phyloP scores from a whole-genome alignment of 345 rosid genomes.

The Sisymbrium altissimum region DNA sequence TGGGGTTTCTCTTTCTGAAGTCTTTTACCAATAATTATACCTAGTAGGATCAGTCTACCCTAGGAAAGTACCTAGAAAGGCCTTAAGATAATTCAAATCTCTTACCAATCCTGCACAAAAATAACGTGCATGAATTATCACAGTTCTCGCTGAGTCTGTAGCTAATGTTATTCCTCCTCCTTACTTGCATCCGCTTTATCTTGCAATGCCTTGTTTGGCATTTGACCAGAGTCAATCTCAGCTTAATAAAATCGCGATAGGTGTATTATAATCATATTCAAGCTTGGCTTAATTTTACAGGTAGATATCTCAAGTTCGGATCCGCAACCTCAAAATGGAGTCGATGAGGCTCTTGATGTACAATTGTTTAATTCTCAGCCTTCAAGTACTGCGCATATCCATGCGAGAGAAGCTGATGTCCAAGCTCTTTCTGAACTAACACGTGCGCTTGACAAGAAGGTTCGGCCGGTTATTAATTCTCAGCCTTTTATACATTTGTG shows the following conservation, averaged over 20 bases:
- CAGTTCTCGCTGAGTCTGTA: slow-evolving; percentile 1
- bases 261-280: slow-evolving; percentile 1
- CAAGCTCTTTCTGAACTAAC: slow-evolving; percentile 57
- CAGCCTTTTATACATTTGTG: slow-evolving; percentile 7
- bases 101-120: background rate
- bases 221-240: background rate
- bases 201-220: slow-evolving; percentile 15
- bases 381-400: slow-evolving; percentile 39
- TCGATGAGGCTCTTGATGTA: slow-evolving; percentile 33
- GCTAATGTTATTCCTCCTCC: slow-evolving; percentile 3
- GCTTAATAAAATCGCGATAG: background rate
- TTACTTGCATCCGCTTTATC: background rate
- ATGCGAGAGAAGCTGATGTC: slow-evolving; percentile 58
- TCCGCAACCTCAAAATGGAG: slow-evolving; percentile 41
- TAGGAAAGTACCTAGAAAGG: background rate
- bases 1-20: slow-evolving; percentile 14
- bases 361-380: slow-evolving; percentile 44
- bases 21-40: background rate
- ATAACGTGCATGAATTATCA: background rate
- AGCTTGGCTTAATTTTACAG: slow-evolving; percentile 37
- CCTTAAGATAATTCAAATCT: background rate
- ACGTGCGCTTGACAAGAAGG: slow-evolving; percentile 59
- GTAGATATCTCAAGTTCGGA: slow-evolving; percentile 40
- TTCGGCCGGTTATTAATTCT: slow-evolving; percentile 18
- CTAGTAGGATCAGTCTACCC: too few relatives aligned